Evolutionary conservation across 1,139 yeast genomes (phyloP).

Genomic region (Saccharomyces hybrid): DNA sequence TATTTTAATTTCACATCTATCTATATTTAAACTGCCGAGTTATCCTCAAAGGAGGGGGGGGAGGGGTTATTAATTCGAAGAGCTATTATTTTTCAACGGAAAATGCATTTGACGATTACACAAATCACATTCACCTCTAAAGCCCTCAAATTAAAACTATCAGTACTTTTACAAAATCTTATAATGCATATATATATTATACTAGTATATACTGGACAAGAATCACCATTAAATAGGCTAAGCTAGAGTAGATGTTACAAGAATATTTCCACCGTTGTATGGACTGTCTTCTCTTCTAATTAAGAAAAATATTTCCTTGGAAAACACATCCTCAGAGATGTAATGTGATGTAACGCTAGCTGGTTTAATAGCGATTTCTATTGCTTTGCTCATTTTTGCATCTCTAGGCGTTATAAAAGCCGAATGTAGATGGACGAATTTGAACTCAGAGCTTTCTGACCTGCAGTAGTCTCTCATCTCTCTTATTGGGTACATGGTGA

Average conservation of each 20-base stretch:
- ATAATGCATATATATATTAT: background rate
- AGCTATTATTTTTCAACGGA: no score
- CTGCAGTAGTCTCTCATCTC: constrained; percentile 1
- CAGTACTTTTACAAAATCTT: no score
- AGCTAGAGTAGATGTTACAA: background rate
- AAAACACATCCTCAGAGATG: background rate
- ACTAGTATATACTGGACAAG: background rate
- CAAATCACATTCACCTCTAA: no score
- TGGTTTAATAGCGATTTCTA: background rate
- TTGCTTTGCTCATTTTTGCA: background rate
- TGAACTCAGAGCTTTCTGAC: background rate
- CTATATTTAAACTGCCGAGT: background rate
- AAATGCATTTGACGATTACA: no score
- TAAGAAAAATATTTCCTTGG: background rate
- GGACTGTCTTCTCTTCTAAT: background rate
- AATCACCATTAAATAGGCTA: background rate
- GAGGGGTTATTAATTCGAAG: no score
- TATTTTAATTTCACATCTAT: background rate
- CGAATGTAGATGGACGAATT: background rate
- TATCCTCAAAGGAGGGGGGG: background rate
- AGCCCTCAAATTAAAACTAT: no score
- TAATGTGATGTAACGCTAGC: background rate
- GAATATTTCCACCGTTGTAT: background rate
- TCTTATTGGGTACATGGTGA: constrained; percentile 6
- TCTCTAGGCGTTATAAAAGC: background rate